Conservation (phyloP, 805 yeast species). For the Yarrowia porcina region DNA sequence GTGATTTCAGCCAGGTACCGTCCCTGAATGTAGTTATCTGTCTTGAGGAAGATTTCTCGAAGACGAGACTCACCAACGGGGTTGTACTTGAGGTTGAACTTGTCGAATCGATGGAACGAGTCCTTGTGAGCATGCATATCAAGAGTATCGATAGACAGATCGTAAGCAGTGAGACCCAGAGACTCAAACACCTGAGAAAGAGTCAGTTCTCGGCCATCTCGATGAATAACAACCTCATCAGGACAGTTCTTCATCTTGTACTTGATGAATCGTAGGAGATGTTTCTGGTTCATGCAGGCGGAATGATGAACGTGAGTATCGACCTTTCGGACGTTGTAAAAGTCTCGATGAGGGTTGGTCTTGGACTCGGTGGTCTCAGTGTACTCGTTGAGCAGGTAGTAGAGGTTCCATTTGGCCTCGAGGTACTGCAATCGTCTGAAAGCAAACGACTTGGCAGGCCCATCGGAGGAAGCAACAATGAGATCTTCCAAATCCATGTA, state of each 20-base stretch:
- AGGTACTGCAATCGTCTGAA: constrained; percentile 88
- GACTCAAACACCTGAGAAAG: constrained; percentile 89
- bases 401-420: constrained; percentile 96
- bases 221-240: constrained; percentile 83
- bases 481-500: constrained; percentile 77
- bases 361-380: constrained; percentile 89
- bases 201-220: constrained; percentile 88
- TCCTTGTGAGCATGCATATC: constrained; percentile 99
- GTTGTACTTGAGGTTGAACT: constrained; percentile 93
- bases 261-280: constrained; percentile 87
- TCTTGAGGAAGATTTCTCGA: constrained; percentile 92
- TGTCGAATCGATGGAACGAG: constrained; percentile 96
- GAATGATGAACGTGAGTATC: constrained; percentile 99
- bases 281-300: constrained; percentile 99
- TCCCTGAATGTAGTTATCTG: constrained; percentile 90
- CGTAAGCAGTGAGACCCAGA: constrained; percentile 87
- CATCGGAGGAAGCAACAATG: constrained; percentile 77
- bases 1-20: constrained; percentile 89
- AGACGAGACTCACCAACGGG: constrained; percentile 98
- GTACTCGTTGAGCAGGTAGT: constrained; percentile 81
- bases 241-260: constrained; percentile 85
- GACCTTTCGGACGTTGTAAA: constrained; percentile 92
- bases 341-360: constrained; percentile 93
- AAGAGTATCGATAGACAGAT: constrained; percentile 89
- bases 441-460: constrained; percentile 95